Evolutionary conservation across 495 filamentous ascomycete genomes (phyloP).

Genomic region (Penicillium manginii): DNA sequence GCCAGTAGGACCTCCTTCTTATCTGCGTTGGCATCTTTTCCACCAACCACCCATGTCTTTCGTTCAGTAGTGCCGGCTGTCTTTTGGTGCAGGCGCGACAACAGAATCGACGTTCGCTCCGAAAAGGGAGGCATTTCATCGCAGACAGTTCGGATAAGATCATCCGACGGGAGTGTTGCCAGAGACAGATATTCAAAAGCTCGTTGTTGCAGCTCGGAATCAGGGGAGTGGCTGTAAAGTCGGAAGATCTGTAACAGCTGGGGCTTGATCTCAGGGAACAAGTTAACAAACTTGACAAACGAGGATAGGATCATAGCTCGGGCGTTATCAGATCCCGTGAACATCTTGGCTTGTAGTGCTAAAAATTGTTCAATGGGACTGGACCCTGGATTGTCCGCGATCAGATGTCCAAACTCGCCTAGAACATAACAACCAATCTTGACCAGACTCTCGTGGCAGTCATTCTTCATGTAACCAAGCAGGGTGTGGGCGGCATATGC

Average conservation of each 20-base stretch:
- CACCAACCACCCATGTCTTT: conserved; percentile 93
- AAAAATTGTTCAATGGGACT: conserved; percentile 98
- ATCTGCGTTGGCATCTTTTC: conserved; percentile 88
- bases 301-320: conserved; percentile 91
- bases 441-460: neutral
- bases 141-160: conserved; percentile 91
- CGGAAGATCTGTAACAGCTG: conserved; percentile 89
- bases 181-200: conserved; percentile 94
- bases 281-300: conserved; percentile 96
- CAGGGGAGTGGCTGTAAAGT: conserved; percentile 90
- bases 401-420: conserved; percentile 66
- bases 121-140: conserved; percentile 99
- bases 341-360: conserved; percentile 88
- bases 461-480: neutral
- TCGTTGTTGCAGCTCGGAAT: conserved; percentile 94
- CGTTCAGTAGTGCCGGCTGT: conserved; percentile 89
- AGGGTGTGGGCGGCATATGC: neutral
- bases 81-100: conserved; percentile 92
- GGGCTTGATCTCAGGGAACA: conserved; percentile 98
- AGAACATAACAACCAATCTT: neutral
- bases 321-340: conserved; percentile 84
- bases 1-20: conserved; percentile 78
- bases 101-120: conserved; percentile 85
- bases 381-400: conserved; percentile 90
- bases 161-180: conserved; percentile 83